Base-by-base conservation (phyloP, 1,139 yeast species). In the Protomyces arabidopsidicola region DNA sequence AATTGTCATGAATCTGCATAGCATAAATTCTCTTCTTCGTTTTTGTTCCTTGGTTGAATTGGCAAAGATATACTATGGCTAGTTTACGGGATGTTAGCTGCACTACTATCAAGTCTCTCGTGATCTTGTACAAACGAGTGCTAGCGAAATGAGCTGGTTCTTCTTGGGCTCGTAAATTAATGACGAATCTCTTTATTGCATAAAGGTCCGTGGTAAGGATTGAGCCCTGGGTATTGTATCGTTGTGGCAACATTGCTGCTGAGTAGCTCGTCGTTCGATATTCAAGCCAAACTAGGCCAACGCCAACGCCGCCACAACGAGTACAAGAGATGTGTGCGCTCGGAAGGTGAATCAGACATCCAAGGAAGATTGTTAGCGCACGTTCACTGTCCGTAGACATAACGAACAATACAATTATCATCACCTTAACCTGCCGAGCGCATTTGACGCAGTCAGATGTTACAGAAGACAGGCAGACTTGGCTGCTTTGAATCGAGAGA, bases 321-420 rank as follows among this genome's bases (percentile, higher is more conserved):
- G 18, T 16, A 16, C 16, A 38, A 14, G 12, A n/a, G 6, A 38
- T 38, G 6, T 14, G 22, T n/a, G 18, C 22, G 16, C 20, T n/a
- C 20, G 48, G 22, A 42, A 16, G 48, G 18, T 42, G 48, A 42
- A 42, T 42, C 48, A 42, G 48, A 42, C 48, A 42, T 42, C 48
- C 48, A 42, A 42, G 48, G 48, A 42, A 42, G 48, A 42, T 42
- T 42, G 48, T 42, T 42, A 42, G 48, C 48, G 48, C 48, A 42
- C 48, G 48, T 42, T 42, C 48, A 42, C 48, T 42, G 48, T 42
- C 48, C 48, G 48, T 42, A 42, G 48, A 42, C 48, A 42, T 42
- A 42, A 42, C 48, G 48, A 42, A 42, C 48, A 42, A 42, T 42
- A 42, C 48, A 16, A n/a, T n/a, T 42, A 18, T 42, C 48, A 42